Conservation (phyloP, 768 basidiomycete species). For the Amanita polypyramis region DNA sequence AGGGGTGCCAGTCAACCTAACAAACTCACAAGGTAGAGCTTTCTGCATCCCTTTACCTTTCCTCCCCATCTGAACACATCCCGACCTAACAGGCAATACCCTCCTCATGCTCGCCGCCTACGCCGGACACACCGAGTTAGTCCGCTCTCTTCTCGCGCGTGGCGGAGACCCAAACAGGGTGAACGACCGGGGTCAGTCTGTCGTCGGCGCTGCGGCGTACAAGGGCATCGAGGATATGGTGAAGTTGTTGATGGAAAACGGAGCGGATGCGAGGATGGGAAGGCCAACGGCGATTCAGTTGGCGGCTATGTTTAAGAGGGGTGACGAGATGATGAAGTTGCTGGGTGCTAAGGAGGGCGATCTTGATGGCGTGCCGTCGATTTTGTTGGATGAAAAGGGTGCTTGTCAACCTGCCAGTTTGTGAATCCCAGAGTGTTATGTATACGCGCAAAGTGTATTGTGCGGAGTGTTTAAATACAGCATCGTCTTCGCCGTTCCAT, state of each 20-base stretch:
- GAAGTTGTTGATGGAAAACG: slow-evolving; percentile 36
- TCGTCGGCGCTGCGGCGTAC: slow-evolving; percentile 71
- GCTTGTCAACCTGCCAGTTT: too few relatives aligned
- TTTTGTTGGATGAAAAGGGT: too few relatives aligned
- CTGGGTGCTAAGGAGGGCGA: slow-evolving; percentile 55
- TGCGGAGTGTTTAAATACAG: too few relatives aligned
- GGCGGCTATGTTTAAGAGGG: slow-evolving; percentile 57
- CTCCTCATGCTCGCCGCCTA: slow-evolving; percentile 75
- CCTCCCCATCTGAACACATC: background rate
- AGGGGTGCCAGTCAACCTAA: slow-evolving; percentile 63
- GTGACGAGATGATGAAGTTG: slow-evolving; percentile 36
- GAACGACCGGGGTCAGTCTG: slow-evolving; percentile 66
- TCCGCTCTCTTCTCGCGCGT: slow-evolving; percentile 39
- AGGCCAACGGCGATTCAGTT: slow-evolving; percentile 60
- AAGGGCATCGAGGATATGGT: slow-evolving; percentile 61
- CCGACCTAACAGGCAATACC: slow-evolving; percentile 53
- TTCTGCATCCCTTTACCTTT: background rate
- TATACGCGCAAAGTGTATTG: slow-evolving; percentile 1
- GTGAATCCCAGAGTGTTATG: too few relatives aligned
- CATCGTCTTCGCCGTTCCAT: too few relatives aligned
- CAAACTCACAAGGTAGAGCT: slow-evolving; percentile 52
- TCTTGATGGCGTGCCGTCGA: slow-evolving; percentile 24
- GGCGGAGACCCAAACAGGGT: slow-evolving; percentile 57
- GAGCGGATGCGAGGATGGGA: slow-evolving; percentile 58
- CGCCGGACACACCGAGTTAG: slow-evolving; percentile 48